These are phyloP conservation scores for Circinella umbellata DNA, from an alignment of 371 early-diverging fungal species.

Conservation along the genomic window DNA sequence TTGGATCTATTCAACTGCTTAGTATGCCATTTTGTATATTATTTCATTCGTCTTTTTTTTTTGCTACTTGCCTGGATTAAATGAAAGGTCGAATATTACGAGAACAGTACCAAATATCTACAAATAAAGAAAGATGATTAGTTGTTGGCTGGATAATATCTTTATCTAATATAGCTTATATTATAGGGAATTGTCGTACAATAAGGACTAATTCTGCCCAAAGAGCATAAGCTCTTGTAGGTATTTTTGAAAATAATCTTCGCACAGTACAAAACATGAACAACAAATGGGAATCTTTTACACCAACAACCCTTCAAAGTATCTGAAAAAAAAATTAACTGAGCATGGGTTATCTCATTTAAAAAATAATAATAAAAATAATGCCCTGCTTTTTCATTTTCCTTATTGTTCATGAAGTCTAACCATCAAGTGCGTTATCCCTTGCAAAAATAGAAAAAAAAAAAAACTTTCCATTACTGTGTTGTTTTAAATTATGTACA, in stretches of 20 bases:
- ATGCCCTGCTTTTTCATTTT: neutral
- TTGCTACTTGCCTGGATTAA: constrained; percentile 6
- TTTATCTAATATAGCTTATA: neutral
- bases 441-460: neutral
- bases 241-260: constrained; percentile 6
- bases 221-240: constrained; percentile 14
- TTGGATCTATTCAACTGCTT: neutral
- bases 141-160: no score
- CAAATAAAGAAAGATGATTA: neutral
- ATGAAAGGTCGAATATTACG: constrained; percentile 13
- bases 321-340: neutral
- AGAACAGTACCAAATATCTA: constrained; percentile 1
- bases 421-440: neutral
- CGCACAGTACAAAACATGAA: neutral
- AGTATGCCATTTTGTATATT: neutral
- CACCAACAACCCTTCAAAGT: neutral
- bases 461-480: no score
- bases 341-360: neutral
- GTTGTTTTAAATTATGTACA: no score
- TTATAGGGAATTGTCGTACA: neutral
- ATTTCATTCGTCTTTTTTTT: neutral
- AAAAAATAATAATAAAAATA: neutral
- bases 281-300: neutral
- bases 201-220: constrained; percentile 11
- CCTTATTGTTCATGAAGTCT: no score